These are phyloP conservation scores for Nicotiana benthamiana DNA, from an alignment of 257 asterid genomes.

Conservation along the genomic window DNA sequence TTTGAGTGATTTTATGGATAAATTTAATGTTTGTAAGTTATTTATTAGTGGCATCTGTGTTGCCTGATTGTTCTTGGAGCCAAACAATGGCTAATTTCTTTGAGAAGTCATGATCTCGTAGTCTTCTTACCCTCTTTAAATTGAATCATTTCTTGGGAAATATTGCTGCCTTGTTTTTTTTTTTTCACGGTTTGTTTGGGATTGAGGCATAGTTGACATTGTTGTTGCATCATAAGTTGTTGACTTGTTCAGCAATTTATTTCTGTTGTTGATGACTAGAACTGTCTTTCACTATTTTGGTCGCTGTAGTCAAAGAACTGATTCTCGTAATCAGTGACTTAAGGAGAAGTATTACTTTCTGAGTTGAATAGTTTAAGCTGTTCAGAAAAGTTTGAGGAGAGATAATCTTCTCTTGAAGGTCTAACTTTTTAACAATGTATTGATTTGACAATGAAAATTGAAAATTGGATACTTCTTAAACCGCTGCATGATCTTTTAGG, in stretches of 20 bases:
- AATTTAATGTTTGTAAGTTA: not conserved
- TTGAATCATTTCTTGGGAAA: not conserved
- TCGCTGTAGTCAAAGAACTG: not conserved
- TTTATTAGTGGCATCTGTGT: not conserved
- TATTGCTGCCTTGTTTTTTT: not conserved
- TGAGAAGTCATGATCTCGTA: not conserved
- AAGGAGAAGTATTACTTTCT: not conserved
- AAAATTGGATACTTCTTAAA: not conserved
- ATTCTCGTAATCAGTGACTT: not conserved
- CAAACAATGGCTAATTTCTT: not conserved
- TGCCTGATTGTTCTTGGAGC: not conserved
- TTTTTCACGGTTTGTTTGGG: too few species aligned
- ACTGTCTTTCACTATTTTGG: not conserved
- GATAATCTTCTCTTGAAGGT: not conserved
- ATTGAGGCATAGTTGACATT: too few species aligned
- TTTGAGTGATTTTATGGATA: not conserved
- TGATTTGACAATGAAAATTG: not conserved
- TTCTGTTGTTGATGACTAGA: not conserved
- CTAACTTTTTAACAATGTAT: not conserved
- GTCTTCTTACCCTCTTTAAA: not conserved
- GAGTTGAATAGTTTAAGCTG: not conserved
- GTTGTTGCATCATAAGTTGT: not conserved
- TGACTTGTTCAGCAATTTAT: not conserved
- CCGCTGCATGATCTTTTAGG: not conserved
- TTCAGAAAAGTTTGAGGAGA: not conserved